Evolutionary conservation across 768 basidiomycete genomes (phyloP).

Genomic region (Pleurotus salmoneostramineus): DNA sequence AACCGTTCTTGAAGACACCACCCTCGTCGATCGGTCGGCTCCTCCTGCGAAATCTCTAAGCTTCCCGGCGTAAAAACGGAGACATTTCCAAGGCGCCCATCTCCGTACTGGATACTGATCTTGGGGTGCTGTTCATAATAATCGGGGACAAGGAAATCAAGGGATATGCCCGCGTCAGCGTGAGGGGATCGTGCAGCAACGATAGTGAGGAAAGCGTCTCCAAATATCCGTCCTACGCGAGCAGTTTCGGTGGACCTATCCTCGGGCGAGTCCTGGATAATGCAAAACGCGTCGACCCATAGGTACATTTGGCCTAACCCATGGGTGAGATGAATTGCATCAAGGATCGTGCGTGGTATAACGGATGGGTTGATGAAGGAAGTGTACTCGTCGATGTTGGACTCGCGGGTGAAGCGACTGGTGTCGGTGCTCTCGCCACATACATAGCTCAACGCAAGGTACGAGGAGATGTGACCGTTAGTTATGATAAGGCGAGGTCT

Average conservation of each 20-base stretch:
- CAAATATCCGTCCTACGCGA: not conserved
- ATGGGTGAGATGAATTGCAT: not conserved
- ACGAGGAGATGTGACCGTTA: not conserved
- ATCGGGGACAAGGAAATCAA: not conserved
- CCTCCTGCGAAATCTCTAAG: not conserved
- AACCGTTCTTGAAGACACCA: not conserved
- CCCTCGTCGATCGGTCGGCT: not conserved
- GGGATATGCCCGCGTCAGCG: not conserved
- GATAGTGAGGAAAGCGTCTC: not conserved
- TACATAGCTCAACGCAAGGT: not conserved
- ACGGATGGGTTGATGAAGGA: not conserved
- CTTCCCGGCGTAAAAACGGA: not conserved
- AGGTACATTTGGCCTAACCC: not conserved
- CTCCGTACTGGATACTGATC: not conserved
- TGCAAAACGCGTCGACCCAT: not conserved
- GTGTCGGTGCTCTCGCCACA: not conserved
- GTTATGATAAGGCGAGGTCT: not conserved
- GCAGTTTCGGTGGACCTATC: not conserved
- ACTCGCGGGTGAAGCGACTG: not conserved
- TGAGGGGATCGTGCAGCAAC: not conserved
- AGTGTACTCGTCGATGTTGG: not conserved
- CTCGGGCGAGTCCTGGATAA: not conserved
- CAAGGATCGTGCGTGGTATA: not conserved
- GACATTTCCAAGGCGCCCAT: not conserved
- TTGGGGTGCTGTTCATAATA: not conserved